These are phyloP conservation scores for Talaromyces atroroseus DNA, from an alignment of 2,329 filamentous ascomycete species.

Conservation along the genomic window DNA sequence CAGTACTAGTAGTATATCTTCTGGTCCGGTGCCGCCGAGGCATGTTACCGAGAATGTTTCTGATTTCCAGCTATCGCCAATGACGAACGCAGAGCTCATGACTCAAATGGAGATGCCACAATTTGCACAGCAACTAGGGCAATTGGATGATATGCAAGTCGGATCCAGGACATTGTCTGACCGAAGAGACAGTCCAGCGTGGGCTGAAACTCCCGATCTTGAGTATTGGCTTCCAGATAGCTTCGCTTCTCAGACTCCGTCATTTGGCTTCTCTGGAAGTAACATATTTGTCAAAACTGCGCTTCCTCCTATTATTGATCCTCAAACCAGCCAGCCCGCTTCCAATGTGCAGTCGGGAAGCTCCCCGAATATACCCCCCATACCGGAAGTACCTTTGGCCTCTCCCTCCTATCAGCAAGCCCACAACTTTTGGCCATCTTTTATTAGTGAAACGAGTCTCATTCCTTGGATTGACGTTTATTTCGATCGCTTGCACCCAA, in stretches of 20 bases:
- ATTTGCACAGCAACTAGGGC: too few species aligned
- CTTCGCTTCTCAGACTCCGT: constrained; percentile 28
- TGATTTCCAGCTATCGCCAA: too few species aligned
- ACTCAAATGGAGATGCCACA: too few species aligned
- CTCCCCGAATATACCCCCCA: constrained; percentile 14
- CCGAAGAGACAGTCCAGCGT: too few species aligned
- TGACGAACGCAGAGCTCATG: too few species aligned
- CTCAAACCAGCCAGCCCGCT: background rate
- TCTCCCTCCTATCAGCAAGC: constrained; percentile 19
- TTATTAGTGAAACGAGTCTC: constrained; percentile 38
- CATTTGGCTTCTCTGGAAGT: constrained; percentile 30
- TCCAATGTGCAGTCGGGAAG: background rate
- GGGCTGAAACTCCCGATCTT: constrained; percentile 19
- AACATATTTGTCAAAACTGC: constrained; percentile 31
- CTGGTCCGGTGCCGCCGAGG: too few species aligned
- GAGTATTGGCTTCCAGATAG: constrained; percentile 34
- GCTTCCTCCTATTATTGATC: constrained; percentile 26
- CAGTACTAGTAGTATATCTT: too few species aligned
- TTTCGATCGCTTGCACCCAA: constrained; percentile 41
- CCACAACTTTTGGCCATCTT: constrained; percentile 31
- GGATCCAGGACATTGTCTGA: background rate
- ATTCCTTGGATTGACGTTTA: constrained; percentile 40
- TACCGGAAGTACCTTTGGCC: constrained; percentile 16
- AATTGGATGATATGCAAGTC: background rate
- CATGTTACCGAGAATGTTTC: too few species aligned